phyloP scores from a whole-genome alignment of 148 eudicot genomes.

The Persicaria maculosa region DNA sequence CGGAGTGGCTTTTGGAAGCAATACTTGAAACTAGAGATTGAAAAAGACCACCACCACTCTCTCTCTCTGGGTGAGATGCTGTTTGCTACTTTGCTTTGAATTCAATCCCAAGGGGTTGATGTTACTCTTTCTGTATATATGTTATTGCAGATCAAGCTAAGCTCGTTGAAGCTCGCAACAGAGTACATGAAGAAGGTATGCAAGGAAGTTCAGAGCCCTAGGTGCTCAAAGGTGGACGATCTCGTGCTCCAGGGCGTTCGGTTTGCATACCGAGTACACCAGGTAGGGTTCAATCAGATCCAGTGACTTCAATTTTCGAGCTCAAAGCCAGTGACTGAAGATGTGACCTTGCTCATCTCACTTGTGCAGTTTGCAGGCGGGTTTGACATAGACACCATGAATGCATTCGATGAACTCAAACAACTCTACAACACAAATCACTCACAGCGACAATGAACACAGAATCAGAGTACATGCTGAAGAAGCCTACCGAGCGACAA shows the following conservation, averaged over 20 bases:
- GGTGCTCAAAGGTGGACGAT: constrained; percentile 37
- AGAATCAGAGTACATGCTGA: background rate
- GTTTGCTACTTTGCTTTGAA: background rate
- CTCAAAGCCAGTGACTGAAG: background rate
- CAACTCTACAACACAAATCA: constrained; percentile 10
- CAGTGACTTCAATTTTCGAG: background rate
- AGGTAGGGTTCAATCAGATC: constrained; percentile 29
- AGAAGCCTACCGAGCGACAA: background rate
- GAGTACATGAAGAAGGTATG: constrained; percentile 52
- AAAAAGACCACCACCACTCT: no score
- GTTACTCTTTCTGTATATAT: background rate
- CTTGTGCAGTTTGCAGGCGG: constrained; percentile 66
- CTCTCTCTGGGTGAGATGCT: background rate
- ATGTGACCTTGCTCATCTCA: constrained; percentile 2
- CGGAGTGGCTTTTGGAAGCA: no score
- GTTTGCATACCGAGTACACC: constrained; percentile 83
- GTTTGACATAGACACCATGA: constrained; percentile 47
- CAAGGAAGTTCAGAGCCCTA: constrained; percentile 40
- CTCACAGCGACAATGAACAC: background rate
- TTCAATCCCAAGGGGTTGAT: background rate
- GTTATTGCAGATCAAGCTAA: constrained; percentile 46
- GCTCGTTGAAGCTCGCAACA: constrained; percentile 54
- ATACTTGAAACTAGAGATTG: background rate
- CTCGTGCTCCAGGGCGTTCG: constrained; percentile 65
- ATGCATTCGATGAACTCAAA: constrained; percentile 46